Evolutionary conservation across 108 stramenopile genomes (phyloP), one percentile per base, ranked within the genome.

Genomic region (Schizochytrium sp.): DNA sequence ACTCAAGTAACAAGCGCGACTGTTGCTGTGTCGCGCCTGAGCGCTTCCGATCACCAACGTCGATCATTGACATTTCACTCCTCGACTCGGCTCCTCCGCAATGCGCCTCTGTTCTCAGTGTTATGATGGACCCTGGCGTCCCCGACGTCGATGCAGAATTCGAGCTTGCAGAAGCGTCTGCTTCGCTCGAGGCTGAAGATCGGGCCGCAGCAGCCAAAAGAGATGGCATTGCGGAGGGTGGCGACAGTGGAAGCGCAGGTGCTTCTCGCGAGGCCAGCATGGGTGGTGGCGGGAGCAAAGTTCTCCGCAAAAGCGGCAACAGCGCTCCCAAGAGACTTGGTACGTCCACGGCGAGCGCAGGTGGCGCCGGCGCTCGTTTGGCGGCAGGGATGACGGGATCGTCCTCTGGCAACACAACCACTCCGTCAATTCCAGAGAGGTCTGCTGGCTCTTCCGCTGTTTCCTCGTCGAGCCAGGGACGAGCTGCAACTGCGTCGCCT

Each of bases 1-100:
- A 87, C 12, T 21, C 87, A 4, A 88, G 71, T 21, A 5, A 16
- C 18, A 88, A 91, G 47, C 89, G 92, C n/a, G 76, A 89, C 47
- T 89, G 96, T 89, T 99, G 99, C 91, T 99, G 96, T 91, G 90
- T 99, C 51, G 98, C 98, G 14, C 99, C 98, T 4, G 99, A 99
- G 91, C 88, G 88, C 5, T 89, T 89, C 28, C 51, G 76, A 0
- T 83, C 76, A 12, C 76, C 76, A 12, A 83, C 76, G n/a, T 83
- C 76, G 6, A 83, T 53, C 16, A 34, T 83, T 21, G 76, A 83
- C 10, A 83, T 83, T 83, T 53, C 76, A 18, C 51, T 83, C 19
- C 10, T 83, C 19, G 23, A 83, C 6, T 6, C 6, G n/a, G 76
- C 76, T 6, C 45, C 76, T 4, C 76, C 76, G n/a, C 76, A 83